Evolutionary conservation across 176 grass and related monocot genomes (phyloP).

Genomic region (Oryza meridionalis): DNA sequence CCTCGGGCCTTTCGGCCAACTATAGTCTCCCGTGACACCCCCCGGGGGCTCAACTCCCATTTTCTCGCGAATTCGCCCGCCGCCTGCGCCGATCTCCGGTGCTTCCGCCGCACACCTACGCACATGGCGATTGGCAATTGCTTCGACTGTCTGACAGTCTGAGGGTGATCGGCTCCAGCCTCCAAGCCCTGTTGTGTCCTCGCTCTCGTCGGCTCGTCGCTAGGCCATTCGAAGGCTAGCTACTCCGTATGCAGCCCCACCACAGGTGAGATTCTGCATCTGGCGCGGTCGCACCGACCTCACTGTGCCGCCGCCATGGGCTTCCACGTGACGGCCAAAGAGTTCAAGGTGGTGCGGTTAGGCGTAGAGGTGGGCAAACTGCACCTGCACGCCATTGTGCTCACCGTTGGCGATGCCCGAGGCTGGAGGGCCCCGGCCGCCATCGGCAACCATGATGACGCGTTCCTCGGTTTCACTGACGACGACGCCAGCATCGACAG

Average conservation of each 20-base stretch:
- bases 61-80: no score
- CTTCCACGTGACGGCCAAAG: neutral
- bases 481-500: accelerated
- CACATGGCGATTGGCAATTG: neutral
- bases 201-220: neutral
- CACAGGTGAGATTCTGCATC: slow-evolving; percentile 13
- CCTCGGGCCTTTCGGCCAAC: no score
- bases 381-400: neutral
- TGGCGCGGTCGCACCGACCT: neutral
- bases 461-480: no score
- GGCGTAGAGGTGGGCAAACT: neutral
- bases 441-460: neutral
- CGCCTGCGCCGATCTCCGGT: no score
- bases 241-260: slow-evolving; percentile 13
- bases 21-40: no score
- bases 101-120: no score
- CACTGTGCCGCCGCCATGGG: neutral
- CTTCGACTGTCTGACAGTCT: neutral
- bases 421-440: neutral
- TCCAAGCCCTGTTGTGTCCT: slow-evolving; percentile 19
- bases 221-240: neutral
- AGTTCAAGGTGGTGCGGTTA: slow-evolving; percentile 7
- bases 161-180: neutral
- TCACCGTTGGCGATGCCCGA: neutral
- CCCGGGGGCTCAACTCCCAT: no score